Evolutionary conservation across 495 filamentous ascomycete species (phyloP), one percentile per base, ranked within the genome.

Genomic region (Aspergillus nidulans): DNA sequence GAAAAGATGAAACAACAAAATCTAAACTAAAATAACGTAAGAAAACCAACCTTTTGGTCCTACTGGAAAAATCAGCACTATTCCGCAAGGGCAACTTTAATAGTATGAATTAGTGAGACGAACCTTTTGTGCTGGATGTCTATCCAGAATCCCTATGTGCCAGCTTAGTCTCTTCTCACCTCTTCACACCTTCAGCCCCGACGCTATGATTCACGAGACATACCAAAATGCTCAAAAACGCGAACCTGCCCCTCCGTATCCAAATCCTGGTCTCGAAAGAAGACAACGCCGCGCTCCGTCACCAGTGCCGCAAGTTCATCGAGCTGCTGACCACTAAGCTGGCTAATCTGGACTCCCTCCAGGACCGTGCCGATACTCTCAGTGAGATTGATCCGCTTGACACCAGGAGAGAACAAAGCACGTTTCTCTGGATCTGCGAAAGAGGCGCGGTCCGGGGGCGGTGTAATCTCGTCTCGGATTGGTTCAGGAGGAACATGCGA

Each of bases 341-440:
- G 63, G 36, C 67, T 69, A 10, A 80, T 62, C 59, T 79, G 75
- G 38, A 80, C 64, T 38, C 70, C 68, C 23, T 69, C 65, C 15
- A 78, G 61, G 9, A 75, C 64, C 3, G 75, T 74, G 15, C 77
- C 77, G 59, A 77, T 74, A 16, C 71, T 76, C 60, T 81, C 78
- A n/a, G 79, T 82, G 45, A 82, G 60, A 58, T 77, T 67, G 6
- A 72, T 68, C 9, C 52, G 64, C 47, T 69, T 78, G 0, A 75
- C 76, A 12, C 68, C 72, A 3, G 76, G 60, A 39, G 80, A 68
- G 30, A 83, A 67, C 0, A n/a, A n/a, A n/a, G 76, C 64, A 46
- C 72, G 74, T 55, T 81, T 80, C 52, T 73, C 66, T 5, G 77
- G 77, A 53, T 81, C 77, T 8, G 80, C 80, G 52, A 76, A 80